Evolutionary conservation across 2,329 filamentous ascomycete species (phyloP).

Genomic region (Grosmannia clavigera): DNA sequence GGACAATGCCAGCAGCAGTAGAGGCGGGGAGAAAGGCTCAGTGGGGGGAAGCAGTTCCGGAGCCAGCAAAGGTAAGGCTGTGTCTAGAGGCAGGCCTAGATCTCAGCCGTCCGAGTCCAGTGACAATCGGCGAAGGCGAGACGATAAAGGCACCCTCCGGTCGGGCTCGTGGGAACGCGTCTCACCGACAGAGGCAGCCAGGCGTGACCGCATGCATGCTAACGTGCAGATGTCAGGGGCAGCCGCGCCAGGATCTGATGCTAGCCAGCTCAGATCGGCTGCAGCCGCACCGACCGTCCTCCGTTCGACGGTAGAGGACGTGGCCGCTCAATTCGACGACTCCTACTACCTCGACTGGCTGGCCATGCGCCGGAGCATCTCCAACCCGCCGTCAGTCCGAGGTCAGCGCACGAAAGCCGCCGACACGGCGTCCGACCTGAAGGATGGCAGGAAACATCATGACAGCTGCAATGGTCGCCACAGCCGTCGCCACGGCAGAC

Average conservation of each 20-base stretch:
- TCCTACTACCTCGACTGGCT: background rate
- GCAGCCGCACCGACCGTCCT: background rate
- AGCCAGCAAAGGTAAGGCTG: background rate
- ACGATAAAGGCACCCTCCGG: slow-evolving; percentile 3
- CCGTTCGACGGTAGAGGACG: background rate
- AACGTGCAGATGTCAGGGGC: background rate
- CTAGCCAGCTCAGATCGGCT: background rate
- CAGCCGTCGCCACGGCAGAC: background rate
- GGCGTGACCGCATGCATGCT: background rate
- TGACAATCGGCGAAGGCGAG: background rate
- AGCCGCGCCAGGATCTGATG: background rate
- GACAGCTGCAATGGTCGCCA: background rate
- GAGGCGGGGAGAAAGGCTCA: background rate
- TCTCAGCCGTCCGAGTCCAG: too few relatives aligned
- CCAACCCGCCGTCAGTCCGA: too few relatives aligned
- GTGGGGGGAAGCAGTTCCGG: background rate
- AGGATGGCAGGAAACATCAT: background rate
- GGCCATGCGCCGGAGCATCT: background rate
- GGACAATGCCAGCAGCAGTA: background rate
- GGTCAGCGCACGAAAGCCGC: too few relatives aligned
- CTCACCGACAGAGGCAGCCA: slow-evolving; percentile 4
- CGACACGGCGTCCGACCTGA: too few relatives aligned
- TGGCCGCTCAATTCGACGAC: background rate
- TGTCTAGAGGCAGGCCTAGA: too few relatives aligned
- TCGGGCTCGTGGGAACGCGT: slow-evolving; percentile 8